Conservation (phyloP, 345 rosid species). For the Boechera stricta region DNA sequence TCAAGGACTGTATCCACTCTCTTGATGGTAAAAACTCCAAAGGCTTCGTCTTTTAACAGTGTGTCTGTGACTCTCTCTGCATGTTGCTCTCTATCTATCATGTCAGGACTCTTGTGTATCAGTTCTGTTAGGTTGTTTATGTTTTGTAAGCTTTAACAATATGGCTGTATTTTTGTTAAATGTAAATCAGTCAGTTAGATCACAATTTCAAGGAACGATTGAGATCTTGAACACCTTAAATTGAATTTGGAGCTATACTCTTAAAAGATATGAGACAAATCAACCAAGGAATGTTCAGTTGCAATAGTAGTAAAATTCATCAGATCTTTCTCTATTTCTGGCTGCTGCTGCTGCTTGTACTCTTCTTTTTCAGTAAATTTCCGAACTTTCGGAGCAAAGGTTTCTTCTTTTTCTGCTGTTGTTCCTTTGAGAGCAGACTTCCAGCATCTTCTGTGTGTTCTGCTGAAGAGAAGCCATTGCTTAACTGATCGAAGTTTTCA, state of each 20-base stretch:
- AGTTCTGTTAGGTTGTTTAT: neutral
- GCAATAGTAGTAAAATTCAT: conserved; percentile 4
- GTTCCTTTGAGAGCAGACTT: conserved; percentile 66
- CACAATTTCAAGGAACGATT: neutral
- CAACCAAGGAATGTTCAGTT: conserved; percentile 29
- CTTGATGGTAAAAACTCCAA: neutral
- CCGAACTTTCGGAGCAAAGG: conserved; percentile 90
- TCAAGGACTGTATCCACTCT: neutral
- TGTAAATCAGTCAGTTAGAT: neutral
- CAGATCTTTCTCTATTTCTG: conserved; percentile 48
- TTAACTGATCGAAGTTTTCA: conserved; percentile 66
- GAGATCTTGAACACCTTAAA: conserved; percentile 7
- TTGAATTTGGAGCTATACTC: conserved; percentile 14
- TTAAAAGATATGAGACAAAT: conserved; percentile 29
- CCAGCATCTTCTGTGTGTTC: conserved; percentile 62
- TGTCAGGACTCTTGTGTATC: neutral
- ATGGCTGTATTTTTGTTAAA: neutral
- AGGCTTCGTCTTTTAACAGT: neutral
- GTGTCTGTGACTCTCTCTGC: neutral
- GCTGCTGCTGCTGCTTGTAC: conserved; percentile 55
- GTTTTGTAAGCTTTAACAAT: neutral
- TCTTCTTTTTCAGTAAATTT: conserved; percentile 86
- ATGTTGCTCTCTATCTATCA: conserved; percentile 1
- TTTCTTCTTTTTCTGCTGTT: conserved; percentile 84
- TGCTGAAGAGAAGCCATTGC: conserved; percentile 57